These are phyloP conservation scores for Inonotus hispidus DNA, from an alignment of 1,284 basidiomycete species.

Conservation along the genomic window DNA sequence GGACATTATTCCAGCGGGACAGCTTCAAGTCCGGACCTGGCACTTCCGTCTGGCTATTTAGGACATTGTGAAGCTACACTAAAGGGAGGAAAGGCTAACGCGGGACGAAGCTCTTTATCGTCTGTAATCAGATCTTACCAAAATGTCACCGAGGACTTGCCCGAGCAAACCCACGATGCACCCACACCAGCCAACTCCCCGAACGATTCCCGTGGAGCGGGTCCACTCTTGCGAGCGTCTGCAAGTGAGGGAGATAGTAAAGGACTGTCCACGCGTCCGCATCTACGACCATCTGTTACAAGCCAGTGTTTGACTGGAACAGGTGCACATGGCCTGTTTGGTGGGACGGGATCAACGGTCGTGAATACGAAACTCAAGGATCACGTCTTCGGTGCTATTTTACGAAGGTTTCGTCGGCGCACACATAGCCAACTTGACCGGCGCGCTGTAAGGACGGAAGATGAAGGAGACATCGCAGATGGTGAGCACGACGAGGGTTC, in stretches of 20 bases:
- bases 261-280: neutral
- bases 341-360: conserved; percentile 84
- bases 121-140: conserved; percentile 33
- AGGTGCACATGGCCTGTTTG: conserved; percentile 47
- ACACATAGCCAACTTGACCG: conserved; percentile 36
- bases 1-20: conserved; percentile 30
- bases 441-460: conserved; percentile 30
- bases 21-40: conserved; percentile 62
- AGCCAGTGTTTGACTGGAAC: conserved; percentile 17
- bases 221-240: conserved; percentile 16
- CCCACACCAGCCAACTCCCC: conserved; percentile 41
- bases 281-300: conserved; percentile 5
- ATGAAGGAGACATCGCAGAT: conserved; percentile 38
- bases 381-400: conserved; percentile 84
- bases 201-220: conserved; percentile 23
- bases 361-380: conserved; percentile 92
- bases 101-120: conserved; percentile 36
- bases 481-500: conserved; percentile 39
- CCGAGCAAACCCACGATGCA: conserved; percentile 35
- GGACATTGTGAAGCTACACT: neutral
- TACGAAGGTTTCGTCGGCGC: conserved; percentile 62
- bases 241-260: neutral
- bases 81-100: neutral
- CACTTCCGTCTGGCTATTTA: conserved; percentile 18
- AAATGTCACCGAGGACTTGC: neutral